Evolutionary conservation across 2,329 filamentous ascomycete genomes (phyloP).

Genomic region (Colletotrichum echinochloae): DNA sequence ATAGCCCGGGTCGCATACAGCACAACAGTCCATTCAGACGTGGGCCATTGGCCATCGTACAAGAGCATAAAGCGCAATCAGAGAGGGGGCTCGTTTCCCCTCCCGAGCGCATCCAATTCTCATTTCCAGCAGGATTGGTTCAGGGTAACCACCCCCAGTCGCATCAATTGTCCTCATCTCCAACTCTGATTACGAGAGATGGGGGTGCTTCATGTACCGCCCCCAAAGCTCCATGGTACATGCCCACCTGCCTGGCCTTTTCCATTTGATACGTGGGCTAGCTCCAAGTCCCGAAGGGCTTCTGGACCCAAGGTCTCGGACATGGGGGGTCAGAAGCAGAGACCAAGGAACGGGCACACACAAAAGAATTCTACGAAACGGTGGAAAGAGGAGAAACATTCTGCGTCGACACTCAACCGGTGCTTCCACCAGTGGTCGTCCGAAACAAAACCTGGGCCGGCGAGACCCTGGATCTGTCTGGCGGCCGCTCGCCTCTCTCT

Average conservation of each 20-base stretch:
- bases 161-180: conserved; percentile 35
- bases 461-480: conserved; percentile 10
- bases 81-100: neutral
- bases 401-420: conserved; percentile 16
- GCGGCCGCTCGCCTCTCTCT: neutral
- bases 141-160: conserved; percentile 3
- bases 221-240: neutral
- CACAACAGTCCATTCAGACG: neutral
- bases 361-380: conserved; percentile 13
- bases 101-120: conserved; percentile 13
- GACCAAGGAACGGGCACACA: neutral
- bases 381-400: conserved; percentile 19
- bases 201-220: conserved; percentile 3
- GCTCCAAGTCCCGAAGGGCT: conserved; percentile 22
- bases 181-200: conserved; percentile 31
- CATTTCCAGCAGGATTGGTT: conserved; percentile 22
- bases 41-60: neutral
- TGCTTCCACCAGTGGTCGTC: conserved; percentile 14
- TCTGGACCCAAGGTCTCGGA: conserved; percentile 29
- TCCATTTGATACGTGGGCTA: conserved; percentile 1
- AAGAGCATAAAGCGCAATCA: conserved; percentile 33
- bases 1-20: neutral
- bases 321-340: conserved; percentile 16
- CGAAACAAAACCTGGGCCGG: conserved; percentile 26
- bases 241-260: conserved; percentile 6